These are phyloP conservation scores for Rhizopogon salebrosus DNA, from an alignment of 768 basidiomycete species.

Conservation along the genomic window DNA sequence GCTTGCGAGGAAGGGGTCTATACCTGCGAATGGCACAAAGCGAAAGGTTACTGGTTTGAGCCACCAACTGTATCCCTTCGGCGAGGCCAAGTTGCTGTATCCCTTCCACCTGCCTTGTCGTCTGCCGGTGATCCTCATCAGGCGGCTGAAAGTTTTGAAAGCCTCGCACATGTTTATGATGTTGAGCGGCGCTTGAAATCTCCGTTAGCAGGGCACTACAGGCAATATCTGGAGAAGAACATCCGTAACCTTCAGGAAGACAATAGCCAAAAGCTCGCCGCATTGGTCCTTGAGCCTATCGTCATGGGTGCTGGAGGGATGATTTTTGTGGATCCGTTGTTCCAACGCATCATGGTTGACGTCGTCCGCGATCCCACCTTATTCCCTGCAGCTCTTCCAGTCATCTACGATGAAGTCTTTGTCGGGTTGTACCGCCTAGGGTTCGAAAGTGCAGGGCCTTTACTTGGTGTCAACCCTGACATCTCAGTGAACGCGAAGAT, in stretches of 20 bases:
- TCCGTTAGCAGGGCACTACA: slow-evolving; percentile 61
- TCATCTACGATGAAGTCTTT: slow-evolving; percentile 96
- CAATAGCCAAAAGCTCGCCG: slow-evolving; percentile 47
- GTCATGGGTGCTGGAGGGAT: slow-evolving; percentile 96
- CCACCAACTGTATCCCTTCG: slow-evolving; percentile 74
- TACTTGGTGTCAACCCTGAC: slow-evolving; percentile 77
- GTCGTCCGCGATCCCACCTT: slow-evolving; percentile 52
- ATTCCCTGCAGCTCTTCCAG: slow-evolving; percentile 58
- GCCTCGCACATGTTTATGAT: slow-evolving; percentile 64
- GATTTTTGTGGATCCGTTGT: slow-evolving; percentile 96
- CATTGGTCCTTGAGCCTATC: slow-evolving; percentile 85
- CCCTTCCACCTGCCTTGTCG: slow-evolving; percentile 47
- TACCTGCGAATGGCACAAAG: slow-evolving; percentile 93
- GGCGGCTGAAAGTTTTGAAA: slow-evolving; percentile 23
- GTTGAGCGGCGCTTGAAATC: slow-evolving; percentile 55
- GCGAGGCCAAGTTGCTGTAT: slow-evolving; percentile 49
- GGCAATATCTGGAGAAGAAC: slow-evolving; percentile 42
- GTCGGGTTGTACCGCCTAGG: slow-evolving; percentile 89
- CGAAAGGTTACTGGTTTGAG: slow-evolving; percentile 92
- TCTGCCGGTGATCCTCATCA: slow-evolving; percentile 13
- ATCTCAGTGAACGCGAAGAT: slow-evolving; percentile 92
- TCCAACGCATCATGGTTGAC: slow-evolving; percentile 85
- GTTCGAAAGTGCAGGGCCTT: slow-evolving; percentile 51
- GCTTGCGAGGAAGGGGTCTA: slow-evolving; percentile 89
- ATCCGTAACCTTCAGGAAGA: slow-evolving; percentile 41